Evolutionary conservation across 768 basidiomycete genomes (phyloP).

Genomic region (Peribolospora kevripleyi): DNA sequence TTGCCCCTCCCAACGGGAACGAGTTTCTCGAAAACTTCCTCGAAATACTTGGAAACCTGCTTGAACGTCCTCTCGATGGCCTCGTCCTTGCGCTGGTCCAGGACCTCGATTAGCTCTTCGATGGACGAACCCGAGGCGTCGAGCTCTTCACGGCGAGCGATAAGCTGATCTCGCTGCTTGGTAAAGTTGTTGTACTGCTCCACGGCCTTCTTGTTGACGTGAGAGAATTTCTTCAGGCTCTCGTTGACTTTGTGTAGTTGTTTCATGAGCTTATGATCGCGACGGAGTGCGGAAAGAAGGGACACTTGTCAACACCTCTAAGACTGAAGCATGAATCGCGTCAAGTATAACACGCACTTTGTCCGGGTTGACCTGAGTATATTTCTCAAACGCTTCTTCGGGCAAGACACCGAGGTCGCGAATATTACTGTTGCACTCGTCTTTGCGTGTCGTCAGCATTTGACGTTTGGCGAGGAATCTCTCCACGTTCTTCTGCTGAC

Average conservation of each 20-base stretch:
- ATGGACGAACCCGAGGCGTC: constrained; percentile 75
- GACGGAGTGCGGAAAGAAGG: too few relatives aligned
- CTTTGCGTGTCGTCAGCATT: constrained; percentile 57
- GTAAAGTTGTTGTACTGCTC: constrained; percentile 97
- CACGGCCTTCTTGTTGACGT: constrained; percentile 98
- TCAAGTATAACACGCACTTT: constrained; percentile 29
- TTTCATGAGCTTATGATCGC: constrained; percentile 47
- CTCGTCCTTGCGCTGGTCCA: constrained; percentile 94
- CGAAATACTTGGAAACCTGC: constrained; percentile 89
- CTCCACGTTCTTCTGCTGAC: constrained; percentile 84
- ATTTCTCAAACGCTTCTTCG: constrained; percentile 92
- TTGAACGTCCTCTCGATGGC: constrained; percentile 97
- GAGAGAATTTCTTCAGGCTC: constrained; percentile 78
- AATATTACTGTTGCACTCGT: constrained; percentile 85
- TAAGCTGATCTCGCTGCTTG: constrained; percentile 78
- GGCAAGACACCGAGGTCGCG: constrained; percentile 88
- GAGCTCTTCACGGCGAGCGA: constrained; percentile 66
- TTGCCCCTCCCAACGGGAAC: constrained; percentile 81
- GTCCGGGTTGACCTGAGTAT: constrained; percentile 56
- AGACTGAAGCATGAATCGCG: background rate
- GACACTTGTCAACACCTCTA: too few relatives aligned
- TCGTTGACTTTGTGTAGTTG: constrained; percentile 82
- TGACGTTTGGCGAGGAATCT: constrained; percentile 79
- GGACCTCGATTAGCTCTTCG: constrained; percentile 68
- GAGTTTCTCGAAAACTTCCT: constrained; percentile 84